A percentile compares a stretch with the other conserved stretches of the same genome.
Conservation (phyloP, 345 rosid genomes). For the Pelargonium nanum region DNA sequence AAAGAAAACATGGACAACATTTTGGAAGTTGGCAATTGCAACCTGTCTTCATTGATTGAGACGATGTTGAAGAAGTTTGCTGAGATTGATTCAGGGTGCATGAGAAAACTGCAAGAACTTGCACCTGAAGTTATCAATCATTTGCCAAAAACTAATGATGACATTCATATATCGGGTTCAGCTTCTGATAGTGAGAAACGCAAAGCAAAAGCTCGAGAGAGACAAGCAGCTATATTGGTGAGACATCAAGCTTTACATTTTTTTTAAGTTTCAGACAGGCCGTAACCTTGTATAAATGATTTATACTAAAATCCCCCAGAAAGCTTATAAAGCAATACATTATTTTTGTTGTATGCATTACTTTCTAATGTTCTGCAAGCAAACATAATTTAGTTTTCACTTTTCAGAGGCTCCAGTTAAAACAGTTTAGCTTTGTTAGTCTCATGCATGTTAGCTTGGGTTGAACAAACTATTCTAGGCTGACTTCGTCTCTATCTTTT, state of each 20-base stretch:
- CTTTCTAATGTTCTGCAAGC: background rate
- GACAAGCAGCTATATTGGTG: constrained; percentile 84
- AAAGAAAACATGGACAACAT: constrained; percentile 34
- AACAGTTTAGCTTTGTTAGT: background rate
- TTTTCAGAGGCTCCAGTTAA: background rate
- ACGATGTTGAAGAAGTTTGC: constrained; percentile 65
- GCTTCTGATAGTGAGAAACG: constrained; percentile 55
- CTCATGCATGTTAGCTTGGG: background rate
- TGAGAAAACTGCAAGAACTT: constrained; percentile 54
- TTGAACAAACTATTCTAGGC: background rate
- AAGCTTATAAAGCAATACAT: background rate
- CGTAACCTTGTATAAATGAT: background rate
- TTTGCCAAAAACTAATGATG: constrained; percentile 20
- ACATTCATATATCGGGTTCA: constrained; percentile 20
- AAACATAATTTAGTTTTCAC: background rate
- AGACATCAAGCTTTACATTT: constrained; percentile 17
- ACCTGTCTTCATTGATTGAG: constrained; percentile 64
- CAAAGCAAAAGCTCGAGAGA: constrained; percentile 80
- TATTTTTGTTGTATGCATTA: background rate
- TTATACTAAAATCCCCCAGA: background rate
- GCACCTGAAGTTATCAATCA: constrained; percentile 67
- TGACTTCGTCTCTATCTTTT: background rate
- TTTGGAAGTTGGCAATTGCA: constrained; percentile 54
- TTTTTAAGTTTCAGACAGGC: background rate
- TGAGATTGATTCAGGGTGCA: constrained; percentile 57